Conservation (phyloP, 1,139 yeast species). For the Geotrichum phurueaensis region DNA sequence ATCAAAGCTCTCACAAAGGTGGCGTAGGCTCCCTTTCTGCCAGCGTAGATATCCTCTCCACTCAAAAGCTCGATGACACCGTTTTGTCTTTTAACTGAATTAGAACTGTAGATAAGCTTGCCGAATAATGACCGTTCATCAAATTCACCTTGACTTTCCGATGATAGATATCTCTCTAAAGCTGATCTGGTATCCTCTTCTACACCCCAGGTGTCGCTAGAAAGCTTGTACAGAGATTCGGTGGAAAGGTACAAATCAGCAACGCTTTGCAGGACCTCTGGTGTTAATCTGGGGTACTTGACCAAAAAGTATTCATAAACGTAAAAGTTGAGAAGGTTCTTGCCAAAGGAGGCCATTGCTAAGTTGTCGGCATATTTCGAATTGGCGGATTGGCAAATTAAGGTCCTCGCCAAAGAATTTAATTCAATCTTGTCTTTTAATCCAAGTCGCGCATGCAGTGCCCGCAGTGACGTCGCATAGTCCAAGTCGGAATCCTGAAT, state of each 20-base stretch:
- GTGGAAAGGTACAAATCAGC: slow-evolving; percentile 68
- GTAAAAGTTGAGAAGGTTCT: slow-evolving; percentile 67
- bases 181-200: slow-evolving; percentile 63
- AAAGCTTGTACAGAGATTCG: slow-evolving; percentile 57
- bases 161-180: slow-evolving; percentile 62
- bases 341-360: slow-evolving; percentile 79
- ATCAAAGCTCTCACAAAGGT: slow-evolving; percentile 48
- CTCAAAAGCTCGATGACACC: slow-evolving; percentile 39
- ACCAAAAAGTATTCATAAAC: slow-evolving; percentile 66
- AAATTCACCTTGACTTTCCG: slow-evolving; percentile 34
- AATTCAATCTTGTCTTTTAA: slow-evolving; percentile 43
- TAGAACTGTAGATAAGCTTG: slow-evolving; percentile 31
- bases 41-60: slow-evolving; percentile 33
- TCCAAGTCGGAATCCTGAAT: slow-evolving; percentile 10
- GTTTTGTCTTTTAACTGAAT: slow-evolving; percentile 33
- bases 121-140: slow-evolving; percentile 27
- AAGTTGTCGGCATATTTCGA: slow-evolving; percentile 59
- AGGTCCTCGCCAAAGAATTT: slow-evolving; percentile 72
- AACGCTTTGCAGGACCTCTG: slow-evolving; percentile 66
- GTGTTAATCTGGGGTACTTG: slow-evolving; percentile 85
- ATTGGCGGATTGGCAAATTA: slow-evolving; percentile 48
- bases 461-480: slow-evolving; percentile 47
- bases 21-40: slow-evolving; percentile 41
- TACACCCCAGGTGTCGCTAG: slow-evolving; percentile 71
- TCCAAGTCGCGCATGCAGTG: slow-evolving; percentile 74